Base-by-base conservation (phyloP, 2,329 filamentous ascomycete genomes). In the Chrysosporium queenslandicum region DNA sequence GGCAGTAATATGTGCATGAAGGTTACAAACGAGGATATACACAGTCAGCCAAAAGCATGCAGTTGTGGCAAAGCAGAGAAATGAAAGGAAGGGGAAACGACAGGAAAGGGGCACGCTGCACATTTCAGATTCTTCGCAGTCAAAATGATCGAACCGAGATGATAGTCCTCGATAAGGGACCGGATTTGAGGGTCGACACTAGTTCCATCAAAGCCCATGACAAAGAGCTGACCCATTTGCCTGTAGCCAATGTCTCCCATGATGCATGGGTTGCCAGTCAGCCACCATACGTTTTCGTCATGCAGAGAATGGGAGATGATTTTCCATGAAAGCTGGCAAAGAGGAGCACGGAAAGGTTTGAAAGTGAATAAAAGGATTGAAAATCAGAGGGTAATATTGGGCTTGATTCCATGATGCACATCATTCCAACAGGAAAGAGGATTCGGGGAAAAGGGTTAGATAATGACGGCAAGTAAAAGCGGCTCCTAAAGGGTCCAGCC, bases 71-170 rank as follows among this genome's bases (percentile, higher is more conserved):
- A 36, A n/a, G 8, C 4, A 45, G 42, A 18, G 16, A 16, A n/a
- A 27, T n/a, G 14, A 43, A 16, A 20, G 27, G 2, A 20, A 46
- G 49, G 32, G 27, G 40, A 46, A 53, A 42, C 49, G 2, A 42
- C 12, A 50, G 40, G 21, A 37, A 37, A 56, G 40, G 76, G 37
- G 30, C n/a, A 29, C 7, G 30, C 25, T 55, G 51, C 48, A 82
- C 80, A 82, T 74, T 80, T 81, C 41, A 82, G 67, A 60, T 83
- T 83, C 66, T 83, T 83, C 43, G 80, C 80, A 40, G 79, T 80
- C 50, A 83, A 66, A 71, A 79, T 64, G 63, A 97, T 86, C 49
- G 88, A 92, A 52, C 92, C 92, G 45, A 98, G 77, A 66, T 97
- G 86, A 66, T 82, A 77, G 58, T 82, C 71, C 61, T 81, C 75